A percentile compares a stretch with the other conserved stretches of the same genome.
phyloP scores from a whole-genome alignment of 2,329 filamentous ascomycete species.

The Clarireedia homoeocarpa region DNA sequence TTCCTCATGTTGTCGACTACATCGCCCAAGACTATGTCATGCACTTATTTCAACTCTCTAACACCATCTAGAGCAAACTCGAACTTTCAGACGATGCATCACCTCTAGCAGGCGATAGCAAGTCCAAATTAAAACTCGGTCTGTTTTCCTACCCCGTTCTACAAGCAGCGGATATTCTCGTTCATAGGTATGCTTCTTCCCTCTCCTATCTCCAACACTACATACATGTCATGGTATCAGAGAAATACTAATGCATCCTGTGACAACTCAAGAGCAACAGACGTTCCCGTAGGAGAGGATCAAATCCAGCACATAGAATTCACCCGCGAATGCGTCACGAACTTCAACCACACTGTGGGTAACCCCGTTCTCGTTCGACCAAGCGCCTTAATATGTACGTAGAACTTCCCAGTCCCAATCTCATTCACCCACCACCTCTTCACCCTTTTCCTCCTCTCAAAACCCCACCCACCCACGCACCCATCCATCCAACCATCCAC shows the following conservation, averaged over 20 bases:
- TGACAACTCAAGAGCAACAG: conserved; percentile 58
- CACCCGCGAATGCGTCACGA: conserved; percentile 72
- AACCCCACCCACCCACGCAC: neutral
- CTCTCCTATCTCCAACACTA: neutral
- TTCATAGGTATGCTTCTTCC: conserved; percentile 54
- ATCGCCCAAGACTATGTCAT: too few relatives aligned
- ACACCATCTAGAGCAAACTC: conserved; percentile 57
- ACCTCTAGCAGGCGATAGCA: conserved; percentile 49
- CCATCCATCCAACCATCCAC: neutral
- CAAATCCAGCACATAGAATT: conserved; percentile 94
- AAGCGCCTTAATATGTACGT: conserved; percentile 62
- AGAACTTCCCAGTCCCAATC: neutral
- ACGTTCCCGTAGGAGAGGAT: conserved; percentile 95
- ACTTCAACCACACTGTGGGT: conserved; percentile 70
- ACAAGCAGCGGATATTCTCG: conserved; percentile 86
- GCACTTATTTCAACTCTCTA: neutral
- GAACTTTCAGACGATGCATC: conserved; percentile 51
- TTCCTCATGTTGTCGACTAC: too few relatives aligned
- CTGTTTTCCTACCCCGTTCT: conserved; percentile 95
- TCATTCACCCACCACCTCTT: neutral
- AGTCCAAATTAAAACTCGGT: conserved; percentile 68
- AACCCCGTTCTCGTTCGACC: conserved; percentile 57
- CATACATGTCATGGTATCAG: too few relatives aligned
- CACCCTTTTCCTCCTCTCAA: neutral
- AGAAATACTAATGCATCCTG: neutral